Base-by-base conservation (phyloP, 352 stramenopile genomes). In the Phytopythium ostracodes region DNA sequence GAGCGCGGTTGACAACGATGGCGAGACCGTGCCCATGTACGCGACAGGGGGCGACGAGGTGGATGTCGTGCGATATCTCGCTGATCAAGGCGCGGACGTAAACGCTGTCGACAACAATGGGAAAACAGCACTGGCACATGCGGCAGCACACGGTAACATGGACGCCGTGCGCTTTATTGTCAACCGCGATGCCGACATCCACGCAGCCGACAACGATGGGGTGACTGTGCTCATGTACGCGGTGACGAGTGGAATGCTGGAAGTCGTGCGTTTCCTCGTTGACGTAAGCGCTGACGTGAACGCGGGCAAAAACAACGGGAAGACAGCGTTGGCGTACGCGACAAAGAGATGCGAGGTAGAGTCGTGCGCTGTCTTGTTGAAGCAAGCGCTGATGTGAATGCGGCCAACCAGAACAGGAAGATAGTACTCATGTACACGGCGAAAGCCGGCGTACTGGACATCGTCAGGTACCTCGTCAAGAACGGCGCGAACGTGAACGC, bases 381-480 rank as follows among this genome's bases (percentile, higher is more conserved):
- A 12, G 8, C 44, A 31, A 22, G 44, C 7, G 44, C 44, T 1
- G 22, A 51, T 18, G 44, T 51, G 6, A 51, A 51, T 15, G 43
- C 43, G 8, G n/a, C 6, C 20, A 7, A 50, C 43, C 2, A 29
- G 6, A 1, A 15, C 20, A 18, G n/a, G 7, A 11, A 17, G 43
- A 50, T n/a, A 11, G 43, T 11, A 4, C 20, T 50, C 20, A 27
- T 29, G 43, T 29, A 17, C 22, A 17, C 40, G 40, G 38, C 15
- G 11, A 4, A 6, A 11, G 11, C 6, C 8, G 15, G 38, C 17
- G 5, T 18, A 5, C 3, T 43, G 11, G 15, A 43, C 11, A 20
- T 11, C 62, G 62, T 76, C 25, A 36, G 73, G 49, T 46, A 53
- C 44, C 54, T 76, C 33, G 60, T 70, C 29, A 71, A 73, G 43